Evolutionary conservation across 2,329 filamentous ascomycete genomes (phyloP).

Genomic region (Xylariaceae sp.): DNA sequence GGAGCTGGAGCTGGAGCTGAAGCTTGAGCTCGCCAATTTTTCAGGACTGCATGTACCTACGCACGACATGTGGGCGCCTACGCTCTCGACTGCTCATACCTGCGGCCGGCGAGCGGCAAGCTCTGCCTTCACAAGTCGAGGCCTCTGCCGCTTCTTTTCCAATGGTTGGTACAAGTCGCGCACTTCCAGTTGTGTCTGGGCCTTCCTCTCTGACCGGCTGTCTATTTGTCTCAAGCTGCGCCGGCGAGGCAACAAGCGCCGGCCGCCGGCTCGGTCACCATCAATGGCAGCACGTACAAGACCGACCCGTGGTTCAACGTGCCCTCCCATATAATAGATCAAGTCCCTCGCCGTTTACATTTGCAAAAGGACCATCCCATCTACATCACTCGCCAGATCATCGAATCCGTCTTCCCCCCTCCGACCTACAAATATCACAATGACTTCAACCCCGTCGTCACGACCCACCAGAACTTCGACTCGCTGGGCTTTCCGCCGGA

Average conservation of each 20-base stretch:
- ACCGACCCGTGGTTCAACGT: slow-evolving; percentile 83
- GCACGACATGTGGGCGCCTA: too few species aligned
- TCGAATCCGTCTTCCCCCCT: slow-evolving; percentile 77
- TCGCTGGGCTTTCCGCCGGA: slow-evolving; percentile 85
- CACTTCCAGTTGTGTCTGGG: not conserved
- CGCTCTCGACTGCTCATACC: too few species aligned
- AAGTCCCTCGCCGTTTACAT: slow-evolving; percentile 74
- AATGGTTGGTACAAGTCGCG: slow-evolving; percentile 15
- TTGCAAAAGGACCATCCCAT: slow-evolving; percentile 86
- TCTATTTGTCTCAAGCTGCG: too few species aligned
- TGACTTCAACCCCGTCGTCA: slow-evolving; percentile 73
- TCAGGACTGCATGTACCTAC: too few species aligned
- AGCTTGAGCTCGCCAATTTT: too few species aligned
- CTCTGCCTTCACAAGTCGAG: slow-evolving; percentile 6
- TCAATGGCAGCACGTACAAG: slow-evolving; percentile 57
- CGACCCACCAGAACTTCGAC: slow-evolving; percentile 85
- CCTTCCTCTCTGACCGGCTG: too few species aligned
- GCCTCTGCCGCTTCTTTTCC: slow-evolving; percentile 11
- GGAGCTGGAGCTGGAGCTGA: too few species aligned
- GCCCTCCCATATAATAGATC: slow-evolving; percentile 64
- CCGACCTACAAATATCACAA: slow-evolving; percentile 72
- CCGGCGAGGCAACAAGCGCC: slow-evolving; percentile 14
- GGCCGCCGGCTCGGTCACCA: slow-evolving; percentile 35
- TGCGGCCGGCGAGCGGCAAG: slow-evolving; percentile 6
- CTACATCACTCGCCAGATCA: slow-evolving; percentile 81